Base-by-base conservation (phyloP, 2,329 filamentous ascomycete species). In the Paecilomyces sp. region DNA sequence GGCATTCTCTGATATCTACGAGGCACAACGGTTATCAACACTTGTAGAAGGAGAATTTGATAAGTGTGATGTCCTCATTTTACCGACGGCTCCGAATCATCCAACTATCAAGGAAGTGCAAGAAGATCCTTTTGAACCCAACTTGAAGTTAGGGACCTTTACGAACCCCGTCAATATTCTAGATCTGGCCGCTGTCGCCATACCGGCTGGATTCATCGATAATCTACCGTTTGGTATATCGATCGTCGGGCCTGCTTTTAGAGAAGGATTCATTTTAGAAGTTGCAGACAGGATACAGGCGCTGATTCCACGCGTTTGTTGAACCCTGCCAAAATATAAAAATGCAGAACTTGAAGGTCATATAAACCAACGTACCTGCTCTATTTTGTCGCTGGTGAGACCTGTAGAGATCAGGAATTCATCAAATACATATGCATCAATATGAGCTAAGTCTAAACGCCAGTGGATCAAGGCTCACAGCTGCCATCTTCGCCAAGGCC, bases 111-210 rank as follows among this genome's bases (percentile, higher is more conserved):
- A 78, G 18, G 77, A 84, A 60, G 75, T 87, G 54, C 71, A 76
- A 1, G 70, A 70, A 2, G 80, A 84, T 51, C 84, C 84, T 0
- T 75, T 87, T 24, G 70, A 68, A 15, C 77, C 81, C 65, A 87
- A 87, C 64, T 81, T 81, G 3, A 69, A 76, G 3, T 67, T 85
- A 5, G 82, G 83, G 5, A 80, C 77, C 47, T 86, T 85, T 59
- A 85, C 83, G 0, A 84, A 86, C 65, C 85, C 82, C 65, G 85
- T 80, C 15, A 87, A 87, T 64, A 82, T 87, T 30, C 69, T 87
- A 18, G 84, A 87, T 68, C 76, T 85, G 64, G 80, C 79, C 47
- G 82, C 80, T 2, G 64, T 84, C 9, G 77, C 81, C 1, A 74
- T 85, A n/a, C 81, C 82, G 1, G 83, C 83, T 0, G 79, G 79